Evolutionary conservation across 2,329 filamentous ascomycete species (phyloP).

Genomic region (Ceratocystiopsis brevicomis): DNA sequence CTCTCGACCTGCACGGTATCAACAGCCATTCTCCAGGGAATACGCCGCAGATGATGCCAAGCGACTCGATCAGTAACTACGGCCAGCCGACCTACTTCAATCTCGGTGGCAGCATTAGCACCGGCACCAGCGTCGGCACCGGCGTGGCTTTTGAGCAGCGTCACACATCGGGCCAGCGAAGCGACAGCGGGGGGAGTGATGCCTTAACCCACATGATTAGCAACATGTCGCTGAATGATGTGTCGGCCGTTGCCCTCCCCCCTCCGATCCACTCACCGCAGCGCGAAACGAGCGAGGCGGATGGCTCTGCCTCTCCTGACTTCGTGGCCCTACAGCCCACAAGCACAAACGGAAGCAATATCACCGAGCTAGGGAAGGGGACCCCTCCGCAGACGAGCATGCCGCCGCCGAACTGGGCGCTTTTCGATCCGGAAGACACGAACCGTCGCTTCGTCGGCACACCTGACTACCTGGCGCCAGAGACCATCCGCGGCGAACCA

Average conservation of each 20-base stretch:
- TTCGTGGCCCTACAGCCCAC: constrained; percentile 43
- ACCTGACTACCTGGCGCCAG: constrained; percentile 88
- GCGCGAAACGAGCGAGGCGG: constrained; percentile 53
- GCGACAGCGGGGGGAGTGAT: constrained; percentile 85
- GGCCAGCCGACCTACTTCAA: constrained; percentile 88
- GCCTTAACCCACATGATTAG: constrained; percentile 66
- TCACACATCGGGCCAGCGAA: constrained; percentile 63
- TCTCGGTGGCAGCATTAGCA: constrained; percentile 24
- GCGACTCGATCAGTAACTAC: constrained; percentile 41
- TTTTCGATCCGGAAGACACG: constrained; percentile 90
- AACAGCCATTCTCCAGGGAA: constrained; percentile 54
- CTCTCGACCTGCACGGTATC: constrained; percentile 58
- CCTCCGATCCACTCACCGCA: constrained; percentile 37
- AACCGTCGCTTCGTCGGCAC: constrained; percentile 90
- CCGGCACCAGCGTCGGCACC: constrained; percentile 12
- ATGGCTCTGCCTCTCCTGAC: constrained; percentile 55
- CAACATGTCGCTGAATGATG: constrained; percentile 55
- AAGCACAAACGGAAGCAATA: constrained; percentile 20
- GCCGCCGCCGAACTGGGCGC: constrained; percentile 74
- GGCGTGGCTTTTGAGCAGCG: constrained; percentile 33
- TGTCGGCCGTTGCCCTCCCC: constrained; percentile 21
- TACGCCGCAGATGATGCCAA: constrained; percentile 76
- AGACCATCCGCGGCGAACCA: constrained; percentile 86
- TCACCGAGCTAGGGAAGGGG: constrained; percentile 24
- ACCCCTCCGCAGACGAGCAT: constrained; percentile 48